Evolutionary conservation across 805 yeast genomes (phyloP).

Genomic region (Cyberlindnera subsufficiens): DNA sequence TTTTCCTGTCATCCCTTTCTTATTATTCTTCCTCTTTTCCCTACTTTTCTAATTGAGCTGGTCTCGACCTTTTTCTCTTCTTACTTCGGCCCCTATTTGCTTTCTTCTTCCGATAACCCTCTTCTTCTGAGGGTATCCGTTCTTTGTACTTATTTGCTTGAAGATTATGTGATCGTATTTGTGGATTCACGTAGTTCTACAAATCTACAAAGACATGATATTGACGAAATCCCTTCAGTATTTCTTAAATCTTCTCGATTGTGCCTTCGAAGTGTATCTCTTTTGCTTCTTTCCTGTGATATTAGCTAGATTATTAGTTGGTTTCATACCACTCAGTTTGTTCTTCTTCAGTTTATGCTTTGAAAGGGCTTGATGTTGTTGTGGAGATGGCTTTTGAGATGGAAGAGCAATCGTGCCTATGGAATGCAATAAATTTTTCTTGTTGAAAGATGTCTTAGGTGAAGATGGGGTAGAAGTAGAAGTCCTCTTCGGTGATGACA

Average conservation of each 20-base stretch:
- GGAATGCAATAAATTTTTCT: constrained; percentile 1
- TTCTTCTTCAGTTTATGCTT: constrained; percentile 6
- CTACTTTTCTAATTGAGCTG: too few species aligned
- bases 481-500: neutral
- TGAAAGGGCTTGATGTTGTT: neutral
- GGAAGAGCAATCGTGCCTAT: neutral
- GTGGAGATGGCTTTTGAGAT: constrained; percentile 1
- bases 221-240: constrained; percentile 5
- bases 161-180: too few species aligned
- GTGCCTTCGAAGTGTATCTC: constrained; percentile 16
- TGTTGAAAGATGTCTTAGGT: constrained; percentile 1
- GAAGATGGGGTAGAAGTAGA: neutral
- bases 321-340: constrained; percentile 14
- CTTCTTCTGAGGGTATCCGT: too few species aligned
- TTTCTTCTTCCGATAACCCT: too few species aligned
- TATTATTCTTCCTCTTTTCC: neutral
- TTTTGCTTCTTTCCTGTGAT: constrained; percentile 13
- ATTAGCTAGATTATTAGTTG: constrained; percentile 22
- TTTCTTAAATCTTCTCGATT: constrained; percentile 18
- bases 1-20: neutral
- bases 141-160: too few species aligned
- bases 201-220: too few species aligned
- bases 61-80: too few species aligned
- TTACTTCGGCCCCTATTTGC: too few species aligned
- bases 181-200: too few species aligned